Conservation (phyloP, 306 rosid species). For the Cyclanthera cordifolia region DNA sequence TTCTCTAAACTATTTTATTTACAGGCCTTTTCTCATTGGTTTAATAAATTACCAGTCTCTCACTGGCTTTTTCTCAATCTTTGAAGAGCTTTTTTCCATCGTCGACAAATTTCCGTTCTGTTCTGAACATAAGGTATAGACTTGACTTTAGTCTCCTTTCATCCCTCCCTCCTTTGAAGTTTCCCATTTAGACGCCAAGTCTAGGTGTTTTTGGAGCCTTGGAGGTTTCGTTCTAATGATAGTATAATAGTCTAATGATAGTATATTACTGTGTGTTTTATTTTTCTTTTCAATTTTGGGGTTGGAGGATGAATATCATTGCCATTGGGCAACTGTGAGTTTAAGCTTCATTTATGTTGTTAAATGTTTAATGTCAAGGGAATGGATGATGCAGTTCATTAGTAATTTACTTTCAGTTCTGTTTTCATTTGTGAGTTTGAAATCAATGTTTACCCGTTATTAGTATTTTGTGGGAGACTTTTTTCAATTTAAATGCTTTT, state of each 20-base stretch:
- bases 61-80: conserved; percentile 14
- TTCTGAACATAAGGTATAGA: conserved; percentile 8
- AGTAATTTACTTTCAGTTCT: neutral
- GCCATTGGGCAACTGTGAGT: neutral
- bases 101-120: neutral
- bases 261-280: neutral
- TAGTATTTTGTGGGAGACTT: neutral
- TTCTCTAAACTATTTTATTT: neutral
- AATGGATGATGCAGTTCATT: neutral
- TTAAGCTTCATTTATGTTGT: neutral
- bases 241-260: no score
- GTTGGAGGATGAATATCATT: neutral
- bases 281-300: neutral
- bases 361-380: neutral
- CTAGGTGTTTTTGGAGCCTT: neutral
- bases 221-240: neutral
- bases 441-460: neutral
- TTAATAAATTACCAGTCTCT: conserved; percentile 6
- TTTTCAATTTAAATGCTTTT: neutral
- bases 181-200: neutral
- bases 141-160: neutral
- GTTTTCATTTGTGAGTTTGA: neutral
- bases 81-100: neutral
- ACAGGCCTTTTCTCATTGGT: neutral
- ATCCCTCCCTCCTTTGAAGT: neutral